Conservation (phyloP, 2,329 filamentous ascomycete species). For the Calonectria leucothoes region DNA sequence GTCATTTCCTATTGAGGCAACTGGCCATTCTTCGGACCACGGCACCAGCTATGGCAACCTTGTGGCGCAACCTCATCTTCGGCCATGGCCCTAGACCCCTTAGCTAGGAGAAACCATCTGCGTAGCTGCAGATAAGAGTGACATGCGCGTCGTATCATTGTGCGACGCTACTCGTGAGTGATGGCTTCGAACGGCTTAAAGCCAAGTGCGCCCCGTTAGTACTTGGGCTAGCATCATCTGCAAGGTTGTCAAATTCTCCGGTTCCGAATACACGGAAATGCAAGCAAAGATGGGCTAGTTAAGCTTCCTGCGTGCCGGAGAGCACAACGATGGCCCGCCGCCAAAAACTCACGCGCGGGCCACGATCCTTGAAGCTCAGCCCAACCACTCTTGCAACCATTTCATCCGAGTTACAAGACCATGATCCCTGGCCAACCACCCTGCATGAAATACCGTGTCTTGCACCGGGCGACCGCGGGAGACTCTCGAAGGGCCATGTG, state of each 20-base stretch:
- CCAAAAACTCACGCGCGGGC: not conserved
- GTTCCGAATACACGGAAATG: not conserved
- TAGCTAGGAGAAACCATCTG: not conserved
- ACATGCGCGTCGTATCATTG: not conserved
- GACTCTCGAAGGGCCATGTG: not conserved
- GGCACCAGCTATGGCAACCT: constrained; percentile 16
- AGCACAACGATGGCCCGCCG: not conserved
- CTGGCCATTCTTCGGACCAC: constrained; percentile 1
- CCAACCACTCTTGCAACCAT: not conserved
- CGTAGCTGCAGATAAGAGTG: not conserved
- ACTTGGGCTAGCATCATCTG: not conserved
- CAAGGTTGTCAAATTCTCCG: not conserved
- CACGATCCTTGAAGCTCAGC: not conserved
- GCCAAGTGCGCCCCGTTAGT: not conserved
- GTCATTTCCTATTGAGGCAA: constrained; percentile 17
- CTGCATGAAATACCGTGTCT: not conserved
- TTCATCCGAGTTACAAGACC: not conserved
- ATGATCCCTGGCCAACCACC: not conserved
- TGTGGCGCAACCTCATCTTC: constrained; percentile 25
- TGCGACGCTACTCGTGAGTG: not conserved
- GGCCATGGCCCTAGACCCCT: not conserved
- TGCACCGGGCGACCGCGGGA: not conserved
- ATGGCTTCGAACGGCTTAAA: not conserved
- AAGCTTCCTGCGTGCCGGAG: not conserved
- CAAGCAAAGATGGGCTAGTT: no score